A percentile compares a stretch with the other conserved stretches of the same genome.
Evolutionary conservation across 495 filamentous ascomycete genomes (phyloP).

Genomic region (Letharia lupina): DNA sequence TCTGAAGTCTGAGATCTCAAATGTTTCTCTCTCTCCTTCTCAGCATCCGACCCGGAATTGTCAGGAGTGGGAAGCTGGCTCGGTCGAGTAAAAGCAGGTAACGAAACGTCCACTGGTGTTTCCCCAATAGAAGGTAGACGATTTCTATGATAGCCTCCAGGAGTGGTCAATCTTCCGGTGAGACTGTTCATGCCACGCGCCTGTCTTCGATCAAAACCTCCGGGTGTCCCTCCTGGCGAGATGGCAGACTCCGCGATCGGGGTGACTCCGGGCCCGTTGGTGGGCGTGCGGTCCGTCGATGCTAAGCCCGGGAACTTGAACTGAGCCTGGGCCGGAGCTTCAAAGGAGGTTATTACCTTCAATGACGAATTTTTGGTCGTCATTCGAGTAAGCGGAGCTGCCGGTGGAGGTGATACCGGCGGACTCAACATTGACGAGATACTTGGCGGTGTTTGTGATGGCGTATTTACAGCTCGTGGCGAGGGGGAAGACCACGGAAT

Average conservation of each 20-base stretch:
- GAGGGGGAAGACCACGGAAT: conserved; percentile 77
- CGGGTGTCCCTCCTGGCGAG: conserved; percentile 61
- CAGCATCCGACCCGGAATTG: conserved; percentile 44
- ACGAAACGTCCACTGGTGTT: conserved; percentile 50
- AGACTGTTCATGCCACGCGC: conserved; percentile 43
- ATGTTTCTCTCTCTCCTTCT: conserved; percentile 29
- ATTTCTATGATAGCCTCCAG: conserved; percentile 57
- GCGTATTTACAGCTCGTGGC: conserved; percentile 33
- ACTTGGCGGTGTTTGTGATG: conserved; percentile 52
- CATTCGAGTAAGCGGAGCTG: conserved; percentile 28
- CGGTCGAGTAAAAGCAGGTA: conserved; percentile 38
- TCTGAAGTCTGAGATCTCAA: conserved; percentile 30
- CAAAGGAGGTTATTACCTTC: conserved; percentile 88
- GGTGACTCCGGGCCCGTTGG: conserved; percentile 67
- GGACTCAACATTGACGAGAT: conserved; percentile 49
- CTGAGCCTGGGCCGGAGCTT: conserved; percentile 44
- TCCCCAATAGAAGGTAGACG: conserved; percentile 83
- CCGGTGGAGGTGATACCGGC: conserved; percentile 38
- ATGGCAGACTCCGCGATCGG: conserved; percentile 90
- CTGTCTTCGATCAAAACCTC: conserved; percentile 45
- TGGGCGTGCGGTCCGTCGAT: conserved; percentile 65
- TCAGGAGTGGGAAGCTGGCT: conserved; percentile 35
- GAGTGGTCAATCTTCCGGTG: conserved; percentile 58
- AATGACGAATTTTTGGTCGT: conserved; percentile 73
- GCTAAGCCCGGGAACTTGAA: conserved; percentile 59